These are phyloP conservation scores for Colletotrichum australisinense DNA, from an alignment of 2,329 filamentous ascomycete genomes.

Conservation along the genomic window DNA sequence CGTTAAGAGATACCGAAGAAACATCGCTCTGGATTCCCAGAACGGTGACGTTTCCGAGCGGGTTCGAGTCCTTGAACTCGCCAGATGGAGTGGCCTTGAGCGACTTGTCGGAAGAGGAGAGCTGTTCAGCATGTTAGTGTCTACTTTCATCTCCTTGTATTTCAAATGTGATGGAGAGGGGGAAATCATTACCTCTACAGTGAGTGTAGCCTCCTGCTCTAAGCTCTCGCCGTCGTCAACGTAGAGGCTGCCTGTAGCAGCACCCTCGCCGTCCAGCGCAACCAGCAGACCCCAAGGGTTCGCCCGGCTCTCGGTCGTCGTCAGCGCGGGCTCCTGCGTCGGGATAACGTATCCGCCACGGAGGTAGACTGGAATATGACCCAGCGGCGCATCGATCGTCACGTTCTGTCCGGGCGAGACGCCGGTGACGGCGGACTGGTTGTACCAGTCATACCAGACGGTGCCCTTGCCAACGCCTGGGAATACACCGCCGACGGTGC, in stretches of 20 bases:
- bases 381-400: slow-evolving; percentile 37
- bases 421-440: slow-evolving; percentile 62
- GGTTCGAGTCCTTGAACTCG: slow-evolving; percentile 65
- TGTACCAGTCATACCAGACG: slow-evolving; percentile 86
- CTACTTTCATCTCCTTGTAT: neutral
- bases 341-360: slow-evolving; percentile 77
- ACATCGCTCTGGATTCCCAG: slow-evolving; percentile 62
- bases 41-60: slow-evolving; percentile 71
- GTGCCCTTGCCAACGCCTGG: slow-evolving; percentile 63
- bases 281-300: slow-evolving; percentile 76
- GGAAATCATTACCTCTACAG: slow-evolving; percentile 54
- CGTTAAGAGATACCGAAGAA: slow-evolving; percentile 64
- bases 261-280: slow-evolving; percentile 65
- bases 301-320: slow-evolving; percentile 70
- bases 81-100: slow-evolving; percentile 63
- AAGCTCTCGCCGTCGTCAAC: slow-evolving; percentile 81
- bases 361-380: slow-evolving; percentile 76
- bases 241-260: slow-evolving; percentile 73
- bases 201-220: slow-evolving; percentile 55
- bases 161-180: neutral
- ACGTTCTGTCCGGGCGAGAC: slow-evolving; percentile 49
- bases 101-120: slow-evolving; percentile 53
- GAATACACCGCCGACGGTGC: slow-evolving; percentile 74
- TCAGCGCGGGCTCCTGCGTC: slow-evolving; percentile 75
- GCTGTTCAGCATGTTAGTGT: slow-evolving; percentile 41